A percentile compares a stretch with the other conserved stretches of the same genome.
Evolutionary conservation across 257 asterid genomes (phyloP).

Genomic region (Solanum virginianum): DNA sequence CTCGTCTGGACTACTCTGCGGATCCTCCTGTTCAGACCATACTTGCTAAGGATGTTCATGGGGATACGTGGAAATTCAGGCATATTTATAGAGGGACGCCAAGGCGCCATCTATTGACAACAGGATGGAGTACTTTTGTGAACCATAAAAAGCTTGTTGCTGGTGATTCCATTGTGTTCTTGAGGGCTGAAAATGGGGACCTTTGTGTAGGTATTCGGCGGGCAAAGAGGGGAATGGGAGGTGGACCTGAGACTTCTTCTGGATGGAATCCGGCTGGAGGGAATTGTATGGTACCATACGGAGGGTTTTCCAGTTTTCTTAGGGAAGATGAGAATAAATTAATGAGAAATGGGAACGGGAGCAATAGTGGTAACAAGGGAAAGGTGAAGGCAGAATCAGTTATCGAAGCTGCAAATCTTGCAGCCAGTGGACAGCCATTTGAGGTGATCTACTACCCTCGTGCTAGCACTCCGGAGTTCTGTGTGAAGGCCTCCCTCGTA

Average conservation of each 20-base stretch:
- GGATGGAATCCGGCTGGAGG: slow-evolving; percentile 57
- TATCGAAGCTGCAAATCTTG: slow-evolving; percentile 62
- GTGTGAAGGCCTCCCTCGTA: slow-evolving; percentile 66
- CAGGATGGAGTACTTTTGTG: slow-evolving; percentile 95
- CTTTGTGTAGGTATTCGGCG: slow-evolving; percentile 85
- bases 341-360: slow-evolving; percentile 14
- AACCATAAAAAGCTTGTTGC: slow-evolving; percentile 90
- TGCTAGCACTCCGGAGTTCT: slow-evolving; percentile 87
- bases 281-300: slow-evolving; percentile 35
- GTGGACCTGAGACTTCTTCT: slow-evolving; percentile 40
- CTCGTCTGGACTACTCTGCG: slow-evolving; percentile 56
- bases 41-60: slow-evolving; percentile 87
- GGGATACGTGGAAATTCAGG: slow-evolving; percentile 86
- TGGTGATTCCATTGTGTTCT: slow-evolving; percentile 84
- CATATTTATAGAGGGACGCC: slow-evolving; percentile 94
- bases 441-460: slow-evolving; percentile 89
- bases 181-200: slow-evolving; percentile 71
- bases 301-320: slow-evolving; percentile 53
- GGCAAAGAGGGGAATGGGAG: slow-evolving; percentile 66
- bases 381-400: slow-evolving; percentile 62
- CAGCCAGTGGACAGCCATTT: slow-evolving; percentile 57
- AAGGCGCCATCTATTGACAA: slow-evolving; percentile 83
- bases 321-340: slow-evolving; percentile 47
- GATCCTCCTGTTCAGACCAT: slow-evolving; percentile 88
- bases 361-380: slow-evolving; percentile 24